These are phyloP conservation scores for Stemphylium vesicarium DNA, from an alignment of 2,329 filamentous ascomycete genomes.

Conservation along the genomic window DNA sequence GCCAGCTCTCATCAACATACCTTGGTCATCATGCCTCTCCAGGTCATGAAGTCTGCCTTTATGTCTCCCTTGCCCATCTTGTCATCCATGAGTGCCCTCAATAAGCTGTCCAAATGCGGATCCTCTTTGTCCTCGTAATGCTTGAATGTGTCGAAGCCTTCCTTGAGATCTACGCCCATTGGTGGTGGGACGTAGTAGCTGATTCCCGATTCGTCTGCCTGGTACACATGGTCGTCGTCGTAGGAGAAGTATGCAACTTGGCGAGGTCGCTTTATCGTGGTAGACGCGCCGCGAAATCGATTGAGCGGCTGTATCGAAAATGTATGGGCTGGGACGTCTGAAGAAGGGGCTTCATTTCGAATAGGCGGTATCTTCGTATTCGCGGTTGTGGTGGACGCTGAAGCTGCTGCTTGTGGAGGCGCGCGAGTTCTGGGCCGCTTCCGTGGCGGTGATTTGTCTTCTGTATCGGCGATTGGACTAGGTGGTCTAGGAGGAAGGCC, in stretches of 20 bases:
- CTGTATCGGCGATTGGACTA: slow-evolving; percentile 12
- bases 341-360: not conserved
- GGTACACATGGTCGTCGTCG: slow-evolving; percentile 80
- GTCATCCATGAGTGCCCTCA: slow-evolving; percentile 72
- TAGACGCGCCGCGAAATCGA: slow-evolving; percentile 43
- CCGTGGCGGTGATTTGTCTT: slow-evolving; percentile 29
- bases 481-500: slow-evolving; percentile 12
- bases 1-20: slow-evolving; percentile 53
- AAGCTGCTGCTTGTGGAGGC: slow-evolving; percentile 32
- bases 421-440: slow-evolving; percentile 44
- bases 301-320: slow-evolving; percentile 43
- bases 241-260: slow-evolving; percentile 96
- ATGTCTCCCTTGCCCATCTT: slow-evolving; percentile 67
- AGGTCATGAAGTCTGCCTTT: slow-evolving; percentile 84
- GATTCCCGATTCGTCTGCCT: slow-evolving; percentile 77
- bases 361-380: not conserved
- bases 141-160: slow-evolving; percentile 81
- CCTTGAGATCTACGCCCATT: slow-evolving; percentile 74
- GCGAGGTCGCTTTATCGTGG: slow-evolving; percentile 56
- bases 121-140: slow-evolving; percentile 83
- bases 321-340: slow-evolving; percentile 11
- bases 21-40: slow-evolving; percentile 99
- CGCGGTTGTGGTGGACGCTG: not conserved
- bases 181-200: slow-evolving; percentile 85
- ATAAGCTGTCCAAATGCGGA: slow-evolving; percentile 83